Conservation (phyloP, 2,329 filamentous ascomycete species). For the Claviceps pazoutovae region DNA sequence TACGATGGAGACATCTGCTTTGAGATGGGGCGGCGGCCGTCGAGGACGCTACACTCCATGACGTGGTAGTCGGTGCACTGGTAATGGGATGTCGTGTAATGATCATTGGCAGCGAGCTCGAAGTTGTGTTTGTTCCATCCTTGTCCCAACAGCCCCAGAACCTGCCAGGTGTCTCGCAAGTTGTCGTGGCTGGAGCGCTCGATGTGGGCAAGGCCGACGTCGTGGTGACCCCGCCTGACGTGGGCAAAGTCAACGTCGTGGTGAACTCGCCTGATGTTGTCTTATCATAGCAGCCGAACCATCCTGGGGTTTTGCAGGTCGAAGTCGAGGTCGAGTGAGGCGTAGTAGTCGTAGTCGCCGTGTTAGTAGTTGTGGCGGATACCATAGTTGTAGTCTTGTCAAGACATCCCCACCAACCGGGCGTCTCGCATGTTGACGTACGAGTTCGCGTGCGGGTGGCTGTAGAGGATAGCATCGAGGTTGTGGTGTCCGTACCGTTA, state of each 20-base stretch:
- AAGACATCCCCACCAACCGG: conserved; percentile 80
- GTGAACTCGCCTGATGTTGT: conserved; percentile 17
- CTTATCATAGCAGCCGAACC: conserved; percentile 50
- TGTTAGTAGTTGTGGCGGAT: conserved; percentile 22
- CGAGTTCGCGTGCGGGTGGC: conserved; percentile 57
- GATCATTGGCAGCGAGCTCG: background rate
- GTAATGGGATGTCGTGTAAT: conserved; percentile 13
- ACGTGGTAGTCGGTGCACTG: conserved; percentile 15
- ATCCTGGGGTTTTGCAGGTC: conserved; percentile 43
- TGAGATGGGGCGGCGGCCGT: conserved; percentile 13
- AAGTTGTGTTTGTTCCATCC: conserved; percentile 15
- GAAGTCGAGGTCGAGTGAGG: conserved; percentile 32
- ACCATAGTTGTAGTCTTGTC: conserved; percentile 46
- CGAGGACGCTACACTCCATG: conserved; percentile 16
- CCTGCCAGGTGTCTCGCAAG: conserved; percentile 37
- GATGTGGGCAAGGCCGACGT: conserved; percentile 15
- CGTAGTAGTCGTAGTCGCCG: conserved; percentile 27
- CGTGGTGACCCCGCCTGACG: conserved; percentile 4
- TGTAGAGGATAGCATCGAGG: conserved; percentile 40
- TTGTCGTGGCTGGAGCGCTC: conserved; percentile 17
- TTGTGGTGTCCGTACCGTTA: conserved; percentile 68
- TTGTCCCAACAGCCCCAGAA: conserved; percentile 43
- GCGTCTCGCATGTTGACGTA: conserved; percentile 79
- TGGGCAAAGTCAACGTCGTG: conserved; percentile 15
- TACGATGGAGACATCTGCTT: conserved; percentile 21